Evolutionary conservation across 2,329 filamentous ascomycete genomes (phyloP), one percentile per base, ranked within the genome.

Genomic region (Zarea fungicola): DNA sequence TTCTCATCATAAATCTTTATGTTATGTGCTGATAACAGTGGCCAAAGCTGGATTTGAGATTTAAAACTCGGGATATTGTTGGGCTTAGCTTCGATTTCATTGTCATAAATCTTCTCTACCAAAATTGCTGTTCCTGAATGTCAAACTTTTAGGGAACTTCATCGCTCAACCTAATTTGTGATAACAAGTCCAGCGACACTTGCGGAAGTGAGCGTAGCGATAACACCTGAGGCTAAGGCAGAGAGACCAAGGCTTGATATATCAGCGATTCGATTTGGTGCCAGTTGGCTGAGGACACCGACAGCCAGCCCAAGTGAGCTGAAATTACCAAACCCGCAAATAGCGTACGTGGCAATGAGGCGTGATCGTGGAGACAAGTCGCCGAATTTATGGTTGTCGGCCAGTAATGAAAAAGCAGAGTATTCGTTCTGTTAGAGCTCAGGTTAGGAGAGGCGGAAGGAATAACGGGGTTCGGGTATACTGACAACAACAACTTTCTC

Each of bases 291-390:
- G 44, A 95, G 76, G 51, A 95, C 88, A 72, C 89, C 89, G 52
- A 95, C 93, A 68, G 95, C 89, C 48, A 89, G 92, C 63, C 89
- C 89, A 41, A 95, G 78, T 23, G 88, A 92, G 48, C 87, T 85
- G 57, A 95, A 85, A 72, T 95, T 95, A 54, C 88, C 90, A 64
- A 89, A 89, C 21, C 81, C 81, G 67, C 89, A 95, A 55, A 91
- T 78, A 18, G 87, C 87, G 62, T 95, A 95, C 42, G 88, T 95
- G 39, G 85, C 87, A 61, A 95, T 95, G 56, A 95, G 77, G 37
- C 77, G 76, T 21, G 88, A 89, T 45, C 89, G 87, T 14, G 79
- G 71, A 23, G 80, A 82, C 53, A 95, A 75, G 23, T 63, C 55
- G 47, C 68, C 67, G 64, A 86, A 90, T 8, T 64, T 54, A 28